Conservation (phyloP, 306 rosid species). For the Pterocarpus macrocarpus region DNA sequence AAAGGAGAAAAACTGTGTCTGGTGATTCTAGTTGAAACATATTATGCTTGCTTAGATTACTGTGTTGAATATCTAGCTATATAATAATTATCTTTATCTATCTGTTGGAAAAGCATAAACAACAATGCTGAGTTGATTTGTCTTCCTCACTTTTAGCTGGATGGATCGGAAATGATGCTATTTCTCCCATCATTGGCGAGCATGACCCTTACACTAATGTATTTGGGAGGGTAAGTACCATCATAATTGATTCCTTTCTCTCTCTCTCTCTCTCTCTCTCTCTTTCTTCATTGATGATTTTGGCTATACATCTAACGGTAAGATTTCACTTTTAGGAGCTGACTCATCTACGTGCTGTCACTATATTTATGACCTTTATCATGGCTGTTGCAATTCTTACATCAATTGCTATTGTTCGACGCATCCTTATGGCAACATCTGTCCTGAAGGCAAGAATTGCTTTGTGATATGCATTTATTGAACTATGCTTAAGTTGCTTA, state of each 20-base stretch:
- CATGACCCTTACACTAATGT: slow-evolving; percentile 84
- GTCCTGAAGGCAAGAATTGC: slow-evolving; percentile 86
- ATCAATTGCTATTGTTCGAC: slow-evolving; percentile 91
- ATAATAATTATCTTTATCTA: slow-evolving; percentile 1
- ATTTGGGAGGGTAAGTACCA: slow-evolving; percentile 82
- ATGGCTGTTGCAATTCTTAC: slow-evolving; percentile 84
- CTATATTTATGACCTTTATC: slow-evolving; percentile 86
- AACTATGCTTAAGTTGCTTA: slow-evolving; percentile 17
- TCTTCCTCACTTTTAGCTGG: slow-evolving; percentile 77
- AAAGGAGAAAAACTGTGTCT: no score
- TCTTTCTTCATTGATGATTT: slow-evolving; percentile 22
- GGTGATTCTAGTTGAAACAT: slow-evolving; percentile 28
- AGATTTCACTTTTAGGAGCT: slow-evolving; percentile 74
- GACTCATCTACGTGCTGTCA: slow-evolving; percentile 77
- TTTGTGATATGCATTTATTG: slow-evolving; percentile 24
- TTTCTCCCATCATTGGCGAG: slow-evolving; percentile 90
- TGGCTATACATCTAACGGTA: slow-evolving; percentile 20
- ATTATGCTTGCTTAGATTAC: slow-evolving; percentile 30
- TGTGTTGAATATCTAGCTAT: slow-evolving; percentile 22
- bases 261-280: not conserved
- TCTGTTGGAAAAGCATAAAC: slow-evolving; percentile 34
- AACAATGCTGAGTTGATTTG: slow-evolving; percentile 45
- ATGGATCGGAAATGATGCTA: slow-evolving; percentile 93
- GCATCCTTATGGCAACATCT: slow-evolving; percentile 98
- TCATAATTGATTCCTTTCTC: slow-evolving; percentile 29